Base-by-base conservation (phyloP, 768 basidiomycete genomes). In the Phylloporus arenicola region DNA sequence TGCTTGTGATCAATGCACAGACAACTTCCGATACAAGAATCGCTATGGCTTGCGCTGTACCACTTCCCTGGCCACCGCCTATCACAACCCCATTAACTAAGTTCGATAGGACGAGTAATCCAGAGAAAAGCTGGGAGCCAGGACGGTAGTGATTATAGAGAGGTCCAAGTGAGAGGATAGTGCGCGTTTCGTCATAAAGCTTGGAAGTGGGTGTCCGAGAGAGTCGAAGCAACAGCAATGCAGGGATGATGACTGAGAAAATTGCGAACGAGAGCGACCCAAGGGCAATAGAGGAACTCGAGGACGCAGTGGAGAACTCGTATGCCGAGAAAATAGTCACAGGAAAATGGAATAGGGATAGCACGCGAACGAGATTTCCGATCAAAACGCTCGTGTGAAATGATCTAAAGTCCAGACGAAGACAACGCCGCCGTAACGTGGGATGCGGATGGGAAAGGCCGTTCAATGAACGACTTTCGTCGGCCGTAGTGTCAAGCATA, bases 141-240 rank as follows among this genome's bases (percentile, higher is more conserved):
- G 90, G 88, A 16, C 89, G 81, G 67, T 93, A 98, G 58, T 92
- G 87, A 68, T 94, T 96, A 70, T 99, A 99, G 48, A 97, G 76
- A 25, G 93, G 90, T 13, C 96, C 95, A 17, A 93, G 77, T 3
- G 85, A 80, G 17, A 99, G 84, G 16, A 98, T 75, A 1, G 94
- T 96, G 56, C 90, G 80, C 1, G 92, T 94, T 68, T 95, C 92
- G 56, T 95, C 92, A 65, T 98, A 98, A 6, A 98, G 76, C 63
- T 96, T 95, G 64, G 83, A 86, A 22, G 88, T 89, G 14, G 86
- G 81, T 0, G 88, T 92, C 53, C 82, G 74, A 16, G 82, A 80
- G 24, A 99, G 79, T n/a, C 87, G 83, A 51, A 84, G 68, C 41
- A 95, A 75, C 13, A 97, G 73, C 45, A 86, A 73, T 6, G 79